Base-by-base conservation (phyloP, 2,329 filamentous ascomycete species). In the Nemania sp. region DNA sequence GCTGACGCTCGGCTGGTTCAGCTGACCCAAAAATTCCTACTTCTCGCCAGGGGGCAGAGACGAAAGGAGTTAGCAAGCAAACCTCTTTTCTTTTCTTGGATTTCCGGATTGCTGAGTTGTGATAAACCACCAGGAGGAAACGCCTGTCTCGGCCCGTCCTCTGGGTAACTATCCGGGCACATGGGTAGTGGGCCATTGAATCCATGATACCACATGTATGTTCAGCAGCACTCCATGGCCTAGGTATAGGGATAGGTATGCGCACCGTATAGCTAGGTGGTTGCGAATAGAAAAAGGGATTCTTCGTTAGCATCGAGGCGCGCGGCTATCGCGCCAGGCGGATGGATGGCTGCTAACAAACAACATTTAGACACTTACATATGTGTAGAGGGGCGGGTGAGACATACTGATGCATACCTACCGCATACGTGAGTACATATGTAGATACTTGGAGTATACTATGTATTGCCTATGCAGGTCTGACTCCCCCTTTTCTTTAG, bases 261-360 rank as follows among this genome's bases (percentile, higher is more conserved):
- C n/a, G n/a, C n/a, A n/a, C n/a, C n/a, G n/a, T n/a, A n/a, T n/a
- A n/a, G n/a, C n/a, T n/a, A n/a, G n/a, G n/a, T n/a, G n/a, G n/a
- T n/a, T n/a, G n/a, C n/a, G n/a, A n/a, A n/a, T n/a, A n/a, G n/a
- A n/a, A 7, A 41, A 41, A 41, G 38, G 13, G 38, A 3, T 41
- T 5, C 41, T 18, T 22, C 20, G n/a, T 26, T 26, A 8, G 20
- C 29, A 26, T 26, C 29, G 18, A 27, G 45, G 22, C 61, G 61
- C 61, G 66, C 66, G 66, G 66, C 56, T 64, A 45, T 61, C 61
- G 66, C 61, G 61, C 35, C 35, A 61, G 56, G 15, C 24, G 55
- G 20, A 10, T n/a, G 55, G 20, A 10, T 10, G n/a, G 15, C 24
- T 10, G n/a, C 26, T n/a, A n/a, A n/a, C n/a, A n/a, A n/a, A n/a